Evolutionary conservation across 1,284 basidiomycete species (phyloP), one percentile per base, ranked within the genome.

Genomic region (Trichosporon coremiiforme): DNA sequence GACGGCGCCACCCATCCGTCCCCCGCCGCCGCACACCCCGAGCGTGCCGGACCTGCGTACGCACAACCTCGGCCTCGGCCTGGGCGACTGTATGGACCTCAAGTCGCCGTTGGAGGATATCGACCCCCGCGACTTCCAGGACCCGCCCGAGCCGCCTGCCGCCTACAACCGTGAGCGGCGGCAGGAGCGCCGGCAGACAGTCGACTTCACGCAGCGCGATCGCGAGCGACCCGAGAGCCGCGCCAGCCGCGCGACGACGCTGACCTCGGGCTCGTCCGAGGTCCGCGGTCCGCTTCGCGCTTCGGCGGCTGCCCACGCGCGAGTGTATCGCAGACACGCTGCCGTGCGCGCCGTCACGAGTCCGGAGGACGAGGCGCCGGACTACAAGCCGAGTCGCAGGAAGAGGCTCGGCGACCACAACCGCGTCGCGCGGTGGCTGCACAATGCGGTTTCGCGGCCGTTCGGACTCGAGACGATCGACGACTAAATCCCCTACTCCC

Each of bases 381-480:
- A 36, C 20, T 20, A 25, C 35, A 45, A 62, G 15, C 33, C 53
- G 22, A 20, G 31, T 25, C 33, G 33, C 10, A 29, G 38, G 10
- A 67, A 63, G 38, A 17, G 33, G 36, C 64, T 45, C 55, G 66
- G 29, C 8, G 35, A 64, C n/a, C 33, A 69, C 13, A 25, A 45
- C 20, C 47, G 50, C 41, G 57, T 66, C 15, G 15, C 66, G 20
- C 12, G 65, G 10, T 65, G 64, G 68, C 5, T 69, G 2, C 64
- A 65, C 5, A 69, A 31, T 31, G 20, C 64, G 22, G 50, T 69
- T 0, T 22, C 45, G 20, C 9, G 36, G 55, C 64, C 68, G n/a
- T 69, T 69, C n/a, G 63, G 62, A 33, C 57, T 62, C 31, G 57
- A 62, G 57, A 62, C 57, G 31, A 62, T 62, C 33, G 57, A 62